These are phyloP conservation scores for Cicer pinnatifidum DNA, from an alignment of 306 rosid species.

Conservation along the genomic window DNA sequence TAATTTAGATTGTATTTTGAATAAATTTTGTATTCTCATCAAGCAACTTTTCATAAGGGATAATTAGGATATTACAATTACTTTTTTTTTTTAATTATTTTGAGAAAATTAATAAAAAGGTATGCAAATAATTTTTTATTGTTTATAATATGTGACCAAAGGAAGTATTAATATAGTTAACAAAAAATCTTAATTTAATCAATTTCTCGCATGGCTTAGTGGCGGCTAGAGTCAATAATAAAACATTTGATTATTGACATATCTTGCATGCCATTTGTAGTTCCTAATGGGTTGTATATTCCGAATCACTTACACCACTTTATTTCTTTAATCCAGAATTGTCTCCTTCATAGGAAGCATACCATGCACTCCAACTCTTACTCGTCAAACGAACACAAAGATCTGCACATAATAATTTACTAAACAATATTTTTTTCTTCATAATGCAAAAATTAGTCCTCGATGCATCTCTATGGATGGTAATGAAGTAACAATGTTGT, in stretches of 20 bases:
- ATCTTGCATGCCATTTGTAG: conserved; percentile 8
- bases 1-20: no score
- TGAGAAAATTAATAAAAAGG: no score
- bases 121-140: no score
- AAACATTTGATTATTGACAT: conserved; percentile 11
- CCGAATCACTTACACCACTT: not conserved
- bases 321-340: not conserved
- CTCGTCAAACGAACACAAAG: conserved; percentile 8
- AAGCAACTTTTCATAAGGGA: no score
- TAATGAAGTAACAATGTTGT: no score
- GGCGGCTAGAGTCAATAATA: not conserved
- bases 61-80: no score
- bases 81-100: no score
- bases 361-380: conserved; percentile 40
- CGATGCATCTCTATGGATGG: not conserved
- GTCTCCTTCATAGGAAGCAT: conserved; percentile 41
- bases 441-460: conserved; percentile 21
- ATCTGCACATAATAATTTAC: not conserved
- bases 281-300: conserved; percentile 2
- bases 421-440: not conserved
- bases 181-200: no score
- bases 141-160: no score
- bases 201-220: no score
- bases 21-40: no score
- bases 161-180: no score